Evolutionary conservation across 2,329 filamentous ascomycete genomes (phyloP), one percentile per base, ranked within the genome.

Genomic region (Chaetomiaceae sp.): DNA sequence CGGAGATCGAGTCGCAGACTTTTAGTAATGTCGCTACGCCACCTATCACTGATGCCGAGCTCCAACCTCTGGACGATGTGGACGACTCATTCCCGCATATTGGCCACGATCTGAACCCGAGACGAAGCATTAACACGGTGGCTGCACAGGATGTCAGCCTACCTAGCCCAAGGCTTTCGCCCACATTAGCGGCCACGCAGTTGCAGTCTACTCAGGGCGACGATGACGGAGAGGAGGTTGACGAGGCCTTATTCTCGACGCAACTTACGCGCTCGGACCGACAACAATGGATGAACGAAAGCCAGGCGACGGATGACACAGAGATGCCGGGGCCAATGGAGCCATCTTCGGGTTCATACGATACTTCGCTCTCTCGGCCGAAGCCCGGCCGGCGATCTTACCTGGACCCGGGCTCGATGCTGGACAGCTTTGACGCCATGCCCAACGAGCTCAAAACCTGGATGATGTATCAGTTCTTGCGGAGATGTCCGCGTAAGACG

Each of bases 401-500:
- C 18, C 80, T 91, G 71, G 89, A 95, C 62, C 87, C 92, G n/a
- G 88, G 88, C 7, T 81, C 79, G 14, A 89, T 99, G 77, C 73
- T 99, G 14, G 88, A 96, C 62, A 85, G 85, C 2, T 99, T 97
- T 63, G 92, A 97, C 67, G 81, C 87, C 6, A 87, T 99, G 78
- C 90, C 92, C 2, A 83, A 88, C 40, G 87, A 94, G 63, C 84
- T 99, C 80, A 94, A 99, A 71, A 88, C 87, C 0, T 95, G 95
- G 66, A 86, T 99, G 72, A 95, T 99, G 84, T 97, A 95, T 67
- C 92, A 99, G 66, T 83, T 99, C 51, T 79, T 99, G 23, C 86
- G 89, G 52, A 81, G 94, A 42, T 97, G 91, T 65, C 83, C 90
- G 5, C 87, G 95, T 61, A 86, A 90, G 37, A 96, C 91, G 0